These are phyloP conservation scores for Bidens hawaiensis DNA, from an alignment of 140 eudicot species.

Conservation along the genomic window DNA sequence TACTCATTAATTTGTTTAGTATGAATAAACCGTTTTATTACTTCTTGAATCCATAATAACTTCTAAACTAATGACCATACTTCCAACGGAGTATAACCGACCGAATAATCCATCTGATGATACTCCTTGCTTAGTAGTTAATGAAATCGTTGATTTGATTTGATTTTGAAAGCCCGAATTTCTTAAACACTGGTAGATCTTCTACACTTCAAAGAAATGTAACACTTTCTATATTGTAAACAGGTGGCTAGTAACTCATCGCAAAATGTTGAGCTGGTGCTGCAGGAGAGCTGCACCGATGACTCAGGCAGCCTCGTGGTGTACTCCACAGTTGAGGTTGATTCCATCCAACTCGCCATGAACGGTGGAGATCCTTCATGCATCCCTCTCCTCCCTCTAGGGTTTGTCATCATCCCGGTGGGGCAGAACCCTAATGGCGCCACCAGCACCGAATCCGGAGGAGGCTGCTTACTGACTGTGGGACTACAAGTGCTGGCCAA, in stretches of 20 bases:
- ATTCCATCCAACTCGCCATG: constrained; percentile 78
- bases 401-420: constrained; percentile 63
- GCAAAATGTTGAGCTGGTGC: constrained; percentile 79
- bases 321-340: constrained; percentile 76
- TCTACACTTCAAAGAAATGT: too few relatives aligned
- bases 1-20: too few relatives aligned
- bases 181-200: too few relatives aligned
- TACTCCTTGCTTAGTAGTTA: too few relatives aligned
- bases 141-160: too few relatives aligned
- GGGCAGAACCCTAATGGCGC: constrained; percentile 23
- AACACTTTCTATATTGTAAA: neutral
- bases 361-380: constrained; percentile 83
- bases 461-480: constrained; percentile 72
- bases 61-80: too few relatives aligned
- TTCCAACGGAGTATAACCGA: too few relatives aligned
- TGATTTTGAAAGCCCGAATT: neutral
- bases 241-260: constrained; percentile 99
- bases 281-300: constrained; percentile 94
- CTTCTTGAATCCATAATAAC: too few relatives aligned
- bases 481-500: constrained; percentile 89
- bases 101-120: too few relatives aligned
- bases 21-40: too few relatives aligned
- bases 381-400: constrained; percentile 90
- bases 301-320: constrained; percentile 84
- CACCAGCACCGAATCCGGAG: constrained; percentile 18